Percentiles rank a stretch among this genome's conserved stretches.
Evolutionary conservation across 345 rosid genomes (phyloP).

Genomic region (Punica granatum): DNA sequence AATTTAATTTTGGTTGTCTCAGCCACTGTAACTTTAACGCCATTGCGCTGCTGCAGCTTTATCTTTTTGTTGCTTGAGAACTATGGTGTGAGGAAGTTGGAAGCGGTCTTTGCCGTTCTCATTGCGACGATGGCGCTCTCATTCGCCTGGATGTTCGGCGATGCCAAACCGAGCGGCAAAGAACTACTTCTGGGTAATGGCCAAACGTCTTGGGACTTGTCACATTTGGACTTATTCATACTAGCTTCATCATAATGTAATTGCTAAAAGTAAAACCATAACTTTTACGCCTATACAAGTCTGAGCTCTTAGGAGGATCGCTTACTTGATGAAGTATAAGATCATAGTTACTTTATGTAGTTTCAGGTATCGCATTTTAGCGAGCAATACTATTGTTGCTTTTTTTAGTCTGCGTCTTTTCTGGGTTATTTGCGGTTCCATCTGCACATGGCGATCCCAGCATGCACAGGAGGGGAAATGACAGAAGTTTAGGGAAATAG

Average conservation of each 20-base stretch:
- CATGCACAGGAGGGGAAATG: no score
- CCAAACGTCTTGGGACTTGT: not conserved
- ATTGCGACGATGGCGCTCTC: slow-evolving; percentile 80
- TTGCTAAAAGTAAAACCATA: not conserved
- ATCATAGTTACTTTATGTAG: no score
- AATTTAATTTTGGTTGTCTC: not conserved
- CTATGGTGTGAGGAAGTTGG: slow-evolving; percentile 86
- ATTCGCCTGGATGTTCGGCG: slow-evolving; percentile 97
- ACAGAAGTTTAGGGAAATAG: no score
- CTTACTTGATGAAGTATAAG: no score
- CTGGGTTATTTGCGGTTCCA: no score
- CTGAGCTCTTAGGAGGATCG: no score
- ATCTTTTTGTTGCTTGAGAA: slow-evolving; percentile 87
- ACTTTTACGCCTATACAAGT: no score
- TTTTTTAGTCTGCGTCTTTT: no score
- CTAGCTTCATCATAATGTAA: not conserved
- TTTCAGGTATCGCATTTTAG: no score
- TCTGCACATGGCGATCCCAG: no score
- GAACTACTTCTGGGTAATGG: slow-evolving; percentile 70
- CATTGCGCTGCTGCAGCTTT: slow-evolving; percentile 43
- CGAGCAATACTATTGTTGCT: no score
- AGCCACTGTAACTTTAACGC: not conserved
- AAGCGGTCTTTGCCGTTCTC: slow-evolving; percentile 75
- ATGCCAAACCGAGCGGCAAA: slow-evolving; percentile 68
- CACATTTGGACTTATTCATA: not conserved